These are phyloP conservation scores for Thielaviopsis musarum DNA, from an alignment of 2,329 filamentous ascomycete species.

Conservation along the genomic window DNA sequence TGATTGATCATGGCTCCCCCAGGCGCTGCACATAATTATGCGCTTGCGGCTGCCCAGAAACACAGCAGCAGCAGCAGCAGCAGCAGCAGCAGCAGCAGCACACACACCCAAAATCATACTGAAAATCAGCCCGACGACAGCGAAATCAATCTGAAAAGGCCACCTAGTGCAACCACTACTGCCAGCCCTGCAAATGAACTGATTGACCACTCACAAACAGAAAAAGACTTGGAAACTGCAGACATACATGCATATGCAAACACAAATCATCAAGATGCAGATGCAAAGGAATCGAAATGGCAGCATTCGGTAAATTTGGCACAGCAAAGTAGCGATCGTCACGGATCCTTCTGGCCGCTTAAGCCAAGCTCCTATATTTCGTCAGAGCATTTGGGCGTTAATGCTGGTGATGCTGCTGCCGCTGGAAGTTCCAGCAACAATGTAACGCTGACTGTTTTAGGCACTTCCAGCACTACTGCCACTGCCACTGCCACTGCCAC, in stretches of 20 bases:
- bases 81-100: not conserved
- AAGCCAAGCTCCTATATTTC: not conserved
- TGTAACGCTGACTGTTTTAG: not conserved
- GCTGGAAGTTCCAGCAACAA: not conserved
- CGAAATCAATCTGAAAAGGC: not conserved
- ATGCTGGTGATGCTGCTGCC: not conserved
- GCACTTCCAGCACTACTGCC: not conserved
- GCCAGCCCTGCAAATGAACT: not conserved
- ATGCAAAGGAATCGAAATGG: not conserved
- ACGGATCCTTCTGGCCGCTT: not conserved
- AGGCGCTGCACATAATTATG: not conserved
- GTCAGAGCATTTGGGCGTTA: not conserved
- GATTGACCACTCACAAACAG: not conserved
- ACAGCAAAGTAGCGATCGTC: not conserved
- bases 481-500: not conserved
- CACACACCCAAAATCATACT: not conserved
- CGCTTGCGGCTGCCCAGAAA: not conserved
- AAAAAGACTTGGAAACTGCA: not conserved
- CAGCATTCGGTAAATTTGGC: not conserved
- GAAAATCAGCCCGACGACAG: not conserved
- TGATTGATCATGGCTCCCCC: not conserved
- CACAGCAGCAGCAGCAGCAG: not conserved
- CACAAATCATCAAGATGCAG: not conserved
- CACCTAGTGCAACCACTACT: not conserved
- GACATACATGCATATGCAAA: not conserved